Conservation (phyloP, 768 basidiomycete genomes). For the Hirschioporus abietinus region DNA sequence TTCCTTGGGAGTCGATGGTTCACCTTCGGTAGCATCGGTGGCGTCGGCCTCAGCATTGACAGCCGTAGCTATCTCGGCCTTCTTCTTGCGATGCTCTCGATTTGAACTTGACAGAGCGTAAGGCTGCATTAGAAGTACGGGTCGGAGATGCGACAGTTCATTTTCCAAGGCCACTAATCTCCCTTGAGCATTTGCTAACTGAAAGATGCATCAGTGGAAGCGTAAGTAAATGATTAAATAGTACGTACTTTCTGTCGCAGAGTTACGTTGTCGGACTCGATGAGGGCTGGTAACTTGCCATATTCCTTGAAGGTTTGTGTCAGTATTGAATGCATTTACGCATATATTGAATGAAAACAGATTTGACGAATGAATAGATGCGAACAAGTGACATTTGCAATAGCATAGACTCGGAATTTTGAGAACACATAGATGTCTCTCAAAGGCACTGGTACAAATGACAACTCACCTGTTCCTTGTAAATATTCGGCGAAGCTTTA, state of each 20-base stretch:
- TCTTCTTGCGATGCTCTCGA: slow-evolving; percentile 10
- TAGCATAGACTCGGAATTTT: no score
- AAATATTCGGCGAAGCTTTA: slow-evolving; percentile 30
- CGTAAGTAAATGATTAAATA: slow-evolving; percentile 6
- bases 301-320: slow-evolving; percentile 33
- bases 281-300: slow-evolving; percentile 35
- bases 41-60: slow-evolving; percentile 5
- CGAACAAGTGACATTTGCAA: slow-evolving; percentile 3
- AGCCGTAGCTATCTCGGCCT: not conserved
- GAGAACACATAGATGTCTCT: not conserved
- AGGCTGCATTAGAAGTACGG: slow-evolving; percentile 64
- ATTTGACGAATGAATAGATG: slow-evolving; percentile 9
- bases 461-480: slow-evolving; percentile 40
- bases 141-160: slow-evolving; percentile 61
- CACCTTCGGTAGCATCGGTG: slow-evolving; percentile 17
- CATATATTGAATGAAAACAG: slow-evolving; percentile 27
- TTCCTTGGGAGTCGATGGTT: slow-evolving; percentile 20
- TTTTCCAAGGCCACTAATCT: slow-evolving; percentile 53
- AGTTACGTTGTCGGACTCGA: slow-evolving; percentile 56
- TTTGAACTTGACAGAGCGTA: slow-evolving; percentile 18
- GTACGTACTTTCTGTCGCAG: slow-evolving; percentile 54
- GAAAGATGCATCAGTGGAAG: slow-evolving; percentile 13
- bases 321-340: not conserved
- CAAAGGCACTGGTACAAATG: not conserved
- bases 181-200: slow-evolving; percentile 56